A percentile compares a stretch with the other conserved stretches of the same genome.
Evolutionary conservation across 352 stramenopile genomes (phyloP).

Genomic region (Paralagenidium karlingii): DNA sequence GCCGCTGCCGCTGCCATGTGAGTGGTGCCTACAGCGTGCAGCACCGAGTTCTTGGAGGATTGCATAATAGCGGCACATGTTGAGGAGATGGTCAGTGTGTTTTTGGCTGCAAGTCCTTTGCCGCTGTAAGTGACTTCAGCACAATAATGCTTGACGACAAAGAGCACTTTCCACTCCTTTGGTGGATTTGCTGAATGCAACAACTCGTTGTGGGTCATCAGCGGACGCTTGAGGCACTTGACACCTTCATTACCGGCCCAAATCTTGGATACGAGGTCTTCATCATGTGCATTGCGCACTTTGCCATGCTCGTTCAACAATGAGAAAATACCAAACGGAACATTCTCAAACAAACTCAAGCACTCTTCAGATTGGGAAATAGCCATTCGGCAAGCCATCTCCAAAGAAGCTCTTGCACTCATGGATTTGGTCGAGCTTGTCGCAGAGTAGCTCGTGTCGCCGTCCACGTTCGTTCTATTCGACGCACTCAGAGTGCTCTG

Average conservation of each 20-base stretch:
- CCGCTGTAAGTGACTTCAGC: slow-evolving; percentile 68
- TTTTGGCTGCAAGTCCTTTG: slow-evolving; percentile 51
- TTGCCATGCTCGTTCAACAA: slow-evolving; percentile 58
- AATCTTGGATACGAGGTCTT: slow-evolving; percentile 70
- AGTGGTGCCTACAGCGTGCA: slow-evolving; percentile 49
- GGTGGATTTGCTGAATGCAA: slow-evolving; percentile 25
- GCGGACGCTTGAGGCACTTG: slow-evolving; percentile 30
- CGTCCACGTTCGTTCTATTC: slow-evolving; percentile 38
- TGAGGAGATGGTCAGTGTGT: slow-evolving; percentile 58
- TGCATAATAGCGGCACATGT: slow-evolving; percentile 78
- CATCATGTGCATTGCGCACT: slow-evolving; percentile 46
- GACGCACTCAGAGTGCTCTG: slow-evolving; percentile 49
- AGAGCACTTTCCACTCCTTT: slow-evolving; percentile 65
- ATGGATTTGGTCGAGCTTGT: neutral
- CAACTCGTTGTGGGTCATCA: slow-evolving; percentile 54
- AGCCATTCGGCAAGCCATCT: neutral
- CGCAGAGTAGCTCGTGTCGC: slow-evolving; percentile 33
- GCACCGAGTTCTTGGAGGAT: slow-evolving; percentile 65
- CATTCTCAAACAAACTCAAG: slow-evolving; percentile 54
- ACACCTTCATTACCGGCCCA: slow-evolving; percentile 56
- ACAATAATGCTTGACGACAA: slow-evolving; percentile 58
- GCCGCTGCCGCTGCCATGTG: slow-evolving; percentile 36
- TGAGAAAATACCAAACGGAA: slow-evolving; percentile 61
- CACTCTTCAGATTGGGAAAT: slow-evolving; percentile 12
- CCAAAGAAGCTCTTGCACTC: neutral